Conservation (phyloP, 2,329 filamentous ascomycete species). For the Laburnicola sp. region DNA sequence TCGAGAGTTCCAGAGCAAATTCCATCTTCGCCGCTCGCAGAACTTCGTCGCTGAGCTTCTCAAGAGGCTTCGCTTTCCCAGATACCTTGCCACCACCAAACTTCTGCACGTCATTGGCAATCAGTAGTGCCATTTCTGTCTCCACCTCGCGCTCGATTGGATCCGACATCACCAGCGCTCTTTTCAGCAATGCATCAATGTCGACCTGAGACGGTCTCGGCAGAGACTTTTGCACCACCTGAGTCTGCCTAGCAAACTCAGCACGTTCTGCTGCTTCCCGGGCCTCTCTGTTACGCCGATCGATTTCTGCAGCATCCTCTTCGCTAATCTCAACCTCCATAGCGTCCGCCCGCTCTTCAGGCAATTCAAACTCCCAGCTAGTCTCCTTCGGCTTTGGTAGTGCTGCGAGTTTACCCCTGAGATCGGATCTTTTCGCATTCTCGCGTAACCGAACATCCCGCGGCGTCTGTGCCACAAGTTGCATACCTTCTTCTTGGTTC, state of each 20-base stretch:
- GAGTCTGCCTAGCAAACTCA: conserved; percentile 81
- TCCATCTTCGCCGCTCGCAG: conserved; percentile 76
- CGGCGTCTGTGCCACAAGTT: conserved; percentile 73
- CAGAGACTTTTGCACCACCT: conserved; percentile 84
- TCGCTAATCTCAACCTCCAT: conserved; percentile 57
- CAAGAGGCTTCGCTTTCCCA: conserved; percentile 63
- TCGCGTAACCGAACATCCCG: conserved; percentile 74
- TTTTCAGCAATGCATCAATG: conserved; percentile 66
- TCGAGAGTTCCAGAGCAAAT: conserved; percentile 69
- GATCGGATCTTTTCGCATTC: conserved; percentile 66
- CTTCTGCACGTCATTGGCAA: conserved; percentile 78
- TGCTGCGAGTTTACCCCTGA: conserved; percentile 74
- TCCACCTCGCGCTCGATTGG: conserved; percentile 71
- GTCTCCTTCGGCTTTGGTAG: conserved; percentile 90
- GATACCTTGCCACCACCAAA: conserved; percentile 71
- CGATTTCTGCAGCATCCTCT: conserved; percentile 73
- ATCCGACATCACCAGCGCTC: conserved; percentile 63
- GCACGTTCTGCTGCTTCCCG: conserved; percentile 65
- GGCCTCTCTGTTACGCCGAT: conserved; percentile 66
- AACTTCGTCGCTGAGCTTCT: conserved; percentile 68
- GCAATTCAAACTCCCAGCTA: conserved; percentile 91
- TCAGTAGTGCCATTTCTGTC: conserved; percentile 74
- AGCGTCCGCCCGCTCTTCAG: conserved; percentile 74
- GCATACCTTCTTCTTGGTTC: conserved; percentile 71
- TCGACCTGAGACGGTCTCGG: conserved; percentile 78